Base-by-base conservation (phyloP, 2,329 filamentous ascomycete genomes). In the Fusarium sp. region DNA sequence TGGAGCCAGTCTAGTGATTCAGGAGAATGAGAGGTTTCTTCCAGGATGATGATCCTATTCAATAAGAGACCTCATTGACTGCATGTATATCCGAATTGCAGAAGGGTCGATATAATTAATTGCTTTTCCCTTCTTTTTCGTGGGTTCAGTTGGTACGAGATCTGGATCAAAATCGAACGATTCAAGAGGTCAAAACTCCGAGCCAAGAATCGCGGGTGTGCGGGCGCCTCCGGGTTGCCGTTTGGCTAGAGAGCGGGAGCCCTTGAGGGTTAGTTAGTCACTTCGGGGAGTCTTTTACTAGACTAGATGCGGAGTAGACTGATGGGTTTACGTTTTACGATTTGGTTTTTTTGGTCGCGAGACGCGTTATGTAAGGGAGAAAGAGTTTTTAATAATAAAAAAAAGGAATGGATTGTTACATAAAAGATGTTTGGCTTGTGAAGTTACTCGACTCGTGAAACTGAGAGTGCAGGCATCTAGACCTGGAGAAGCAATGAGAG, bases 161-260 rank as follows among this genome's bases (percentile, higher is more conserved):
- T 51, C 48, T 51, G 31, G 31, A 28, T 20, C 38, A 26, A 35
- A 57, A 35, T 57, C 24, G 54, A 24, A 35, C 39, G 54, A 57
- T 57, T 18, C 24, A 57, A 57, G 35, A 35, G 54, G 39, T 35
- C 54, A 48, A 54, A 41, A 54, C 35, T 39, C 47, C 35, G 45
- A 60, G 18, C 47, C 47, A 33, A 41, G 47, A 55, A 28, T n/a
- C 36, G 28, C 45, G 26, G 47, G 35, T 30, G 35, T 16, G n/a
- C 28, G 18, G 45, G 14, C 45, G 28, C 36, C 47, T 55, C 24
- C 47, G 35, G 48, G 18, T 24, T 33, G 20, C 55, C 47, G 50
- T n/a, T 66, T 59, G 36, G 28, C 63, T 56, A 59, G 33, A 54
- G 31, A 28, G 36, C 57, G 57, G 57, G 57, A 60, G 47, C 20